Percentiles rank a stretch among this genome's conserved stretches.
Conservation (phyloP, 2,329 filamentous ascomycete genomes). For the Fonsecaea pedrosoi region DNA sequence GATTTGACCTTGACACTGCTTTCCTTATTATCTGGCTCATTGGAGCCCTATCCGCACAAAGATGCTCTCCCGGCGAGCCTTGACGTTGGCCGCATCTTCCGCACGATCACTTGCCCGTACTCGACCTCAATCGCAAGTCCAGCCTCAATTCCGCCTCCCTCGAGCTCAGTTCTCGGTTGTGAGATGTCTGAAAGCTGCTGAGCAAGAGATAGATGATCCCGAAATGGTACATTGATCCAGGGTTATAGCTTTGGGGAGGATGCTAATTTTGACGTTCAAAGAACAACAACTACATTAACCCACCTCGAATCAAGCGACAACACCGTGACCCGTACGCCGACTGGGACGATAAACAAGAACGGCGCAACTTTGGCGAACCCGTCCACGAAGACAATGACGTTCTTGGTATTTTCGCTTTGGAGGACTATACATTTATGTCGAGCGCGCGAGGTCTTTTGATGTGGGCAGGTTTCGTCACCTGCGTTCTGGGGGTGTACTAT, state of each 20-base stretch:
- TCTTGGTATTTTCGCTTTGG: conserved; percentile 84
- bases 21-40: conserved; percentile 18
- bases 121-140: conserved; percentile 15
- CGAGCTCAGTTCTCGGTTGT: conserved; percentile 53
- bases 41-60: conserved; percentile 34
- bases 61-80: conserved; percentile 56
- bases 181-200: conserved; percentile 46
- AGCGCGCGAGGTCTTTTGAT: conserved; percentile 73
- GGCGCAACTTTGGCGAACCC: conserved; percentile 94
- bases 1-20: conserved; percentile 25
- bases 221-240: conserved; percentile 47
- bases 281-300: conserved; percentile 58
- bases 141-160: conserved; percentile 36
- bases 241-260: conserved; percentile 12
- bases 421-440: conserved; percentile 85
- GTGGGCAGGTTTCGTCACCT: conserved; percentile 70
- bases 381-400: conserved; percentile 96
- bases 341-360: conserved; percentile 98
- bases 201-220: conserved; percentile 49
- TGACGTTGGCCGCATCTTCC: conserved; percentile 48
- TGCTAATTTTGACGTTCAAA: conserved; percentile 39
- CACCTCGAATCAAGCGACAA: conserved; percentile 76
- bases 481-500: conserved; percentile 70
- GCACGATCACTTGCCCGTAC: conserved; percentile 27
- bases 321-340: conserved; percentile 90